Evolutionary conservation across 192 early-diverging fungal genomes (phyloP), one percentile per base, ranked within the genome.

Genomic region (Umbelopsis sp.): DNA sequence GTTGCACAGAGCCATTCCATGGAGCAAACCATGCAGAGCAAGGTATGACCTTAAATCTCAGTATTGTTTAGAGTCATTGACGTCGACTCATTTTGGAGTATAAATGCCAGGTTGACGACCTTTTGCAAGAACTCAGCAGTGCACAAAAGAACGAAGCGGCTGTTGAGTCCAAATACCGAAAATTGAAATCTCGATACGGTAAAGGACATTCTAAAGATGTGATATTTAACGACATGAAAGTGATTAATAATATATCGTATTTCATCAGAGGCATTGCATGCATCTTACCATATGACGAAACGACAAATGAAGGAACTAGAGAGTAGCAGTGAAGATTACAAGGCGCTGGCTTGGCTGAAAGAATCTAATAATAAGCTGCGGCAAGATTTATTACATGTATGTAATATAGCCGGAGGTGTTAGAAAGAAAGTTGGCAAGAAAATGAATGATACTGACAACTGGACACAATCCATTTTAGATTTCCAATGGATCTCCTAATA

Each of bases 131-230:
- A 65, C 44, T 84, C 3, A 32, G 53, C 4, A 26, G 82, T 44
- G 49, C 71, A 45, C 47, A 78, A 36, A 79, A 73, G 50, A 74
- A 76, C n/a, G 80, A 80, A 65, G 34, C 71, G 12, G 66, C 74
- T 21, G 29, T 79, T 25, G 83, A 84, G 68, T 67, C 72, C 11
- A 79, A 73, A 52, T 71, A 75, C 11, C 79, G 79, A 65, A 82
- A 84, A 44, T 49, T 82, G 24, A 77, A 77, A 69, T 49, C 53
- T 41, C 76, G 67, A 75, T 80, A 77, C 77, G 82, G 82, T 79
- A 75, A 71, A 29, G 41, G 6, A 34, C 20, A 2, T 72, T 43
- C 29, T 14, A 5, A 49, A 22, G 56, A 70, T 21, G 11, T 0
- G 14, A 6, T 12, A 36, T 11, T 43, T 6, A 65, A 9, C 1